Base-by-base conservation (phyloP, 2,329 filamentous ascomycete species). In the Fusarium globosum region DNA sequence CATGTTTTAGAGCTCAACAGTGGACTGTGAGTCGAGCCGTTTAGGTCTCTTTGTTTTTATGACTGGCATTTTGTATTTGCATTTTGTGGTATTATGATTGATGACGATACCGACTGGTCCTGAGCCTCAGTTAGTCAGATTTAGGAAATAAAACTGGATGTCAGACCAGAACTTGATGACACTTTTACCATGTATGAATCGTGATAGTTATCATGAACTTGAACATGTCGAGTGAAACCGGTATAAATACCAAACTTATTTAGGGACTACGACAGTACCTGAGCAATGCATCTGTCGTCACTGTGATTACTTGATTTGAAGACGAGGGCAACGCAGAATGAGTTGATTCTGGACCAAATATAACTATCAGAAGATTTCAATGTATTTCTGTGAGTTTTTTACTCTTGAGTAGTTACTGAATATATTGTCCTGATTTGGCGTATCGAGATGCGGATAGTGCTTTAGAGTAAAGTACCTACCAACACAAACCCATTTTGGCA, bases 331-430 rank as follows among this genome's bases (percentile, higher is more conserved):
- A 35, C 6, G 16, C n/a, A 6, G 48, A 12, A 15, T 26, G 20
- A 28, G 23, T 14, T 7, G 20, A 28, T 18, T 13, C 6, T 28
- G 20, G 18, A 39, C 6, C 4, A 15, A 18, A 5, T n/a, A 6
- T 13, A 55, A 18, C 7, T 6, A 2, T 10, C 5, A 10, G 16
- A n/a, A 21, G 5, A 0, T 1, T 14, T 13, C 7, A 4, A n/a
- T 16, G 9, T 28, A 5, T 13, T 10, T 39, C 10, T 5, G 2
- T 13, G 1, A 13, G 7, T 2, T 13, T n/a, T 3, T 13, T 9
- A 30, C n/a, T 3, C 14, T 21, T 1, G 28, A 21, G 10, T 11
- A 10, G n/a, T 28, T 11, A 21, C 7, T 21, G 35, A 28, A 12
- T 18, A 7, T 13, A n/a, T 30, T 36, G 3, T 23, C 20, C 15